Percentiles rank a stretch among this genome's conserved stretches.
Conservation (phyloP, 768 basidiomycete species). For the Vararia minispora region DNA sequence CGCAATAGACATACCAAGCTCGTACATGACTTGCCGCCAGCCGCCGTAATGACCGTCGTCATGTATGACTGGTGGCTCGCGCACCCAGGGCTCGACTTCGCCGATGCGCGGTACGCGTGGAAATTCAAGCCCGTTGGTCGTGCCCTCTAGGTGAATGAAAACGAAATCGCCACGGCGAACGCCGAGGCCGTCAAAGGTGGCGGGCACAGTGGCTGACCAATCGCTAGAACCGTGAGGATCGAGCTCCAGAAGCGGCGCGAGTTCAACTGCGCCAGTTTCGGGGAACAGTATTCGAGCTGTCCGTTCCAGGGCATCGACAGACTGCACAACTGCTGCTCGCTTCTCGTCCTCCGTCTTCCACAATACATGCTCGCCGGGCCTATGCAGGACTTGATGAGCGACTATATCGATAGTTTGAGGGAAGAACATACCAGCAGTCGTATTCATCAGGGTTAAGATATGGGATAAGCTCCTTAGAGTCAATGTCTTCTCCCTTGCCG, state of each 20-base stretch:
- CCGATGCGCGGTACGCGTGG: constrained; percentile 79
- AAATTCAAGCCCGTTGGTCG: constrained; percentile 58
- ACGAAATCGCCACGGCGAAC: constrained; percentile 79
- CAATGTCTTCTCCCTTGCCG: constrained; percentile 52
- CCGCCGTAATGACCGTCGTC: constrained; percentile 44
- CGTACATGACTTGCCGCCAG: constrained; percentile 63
- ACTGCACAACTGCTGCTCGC: constrained; percentile 66
- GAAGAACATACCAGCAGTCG: constrained; percentile 63
- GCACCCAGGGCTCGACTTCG: constrained; percentile 72
- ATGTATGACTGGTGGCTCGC: constrained; percentile 37
- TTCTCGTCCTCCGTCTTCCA: constrained; percentile 68
- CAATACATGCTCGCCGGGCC: constrained; percentile 87
- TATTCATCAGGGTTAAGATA: constrained; percentile 86
- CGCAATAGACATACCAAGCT: constrained; percentile 52
- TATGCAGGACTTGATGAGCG: constrained; percentile 18
- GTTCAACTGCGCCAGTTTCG: constrained; percentile 43
- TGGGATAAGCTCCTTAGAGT: constrained; percentile 60
- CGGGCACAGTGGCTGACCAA: constrained; percentile 28
- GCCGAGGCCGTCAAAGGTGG: constrained; percentile 53
- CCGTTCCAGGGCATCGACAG: constrained; percentile 59
- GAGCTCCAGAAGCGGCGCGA: constrained; percentile 77
- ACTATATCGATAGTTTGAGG: neutral
- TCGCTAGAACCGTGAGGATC: constrained; percentile 72
- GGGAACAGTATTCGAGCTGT: constrained; percentile 55
- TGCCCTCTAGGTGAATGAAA: constrained; percentile 58